Evolutionary conservation across 495 filamentous ascomycete genomes (phyloP).

Genomic region (Xanthoparmelia taractica): DNA sequence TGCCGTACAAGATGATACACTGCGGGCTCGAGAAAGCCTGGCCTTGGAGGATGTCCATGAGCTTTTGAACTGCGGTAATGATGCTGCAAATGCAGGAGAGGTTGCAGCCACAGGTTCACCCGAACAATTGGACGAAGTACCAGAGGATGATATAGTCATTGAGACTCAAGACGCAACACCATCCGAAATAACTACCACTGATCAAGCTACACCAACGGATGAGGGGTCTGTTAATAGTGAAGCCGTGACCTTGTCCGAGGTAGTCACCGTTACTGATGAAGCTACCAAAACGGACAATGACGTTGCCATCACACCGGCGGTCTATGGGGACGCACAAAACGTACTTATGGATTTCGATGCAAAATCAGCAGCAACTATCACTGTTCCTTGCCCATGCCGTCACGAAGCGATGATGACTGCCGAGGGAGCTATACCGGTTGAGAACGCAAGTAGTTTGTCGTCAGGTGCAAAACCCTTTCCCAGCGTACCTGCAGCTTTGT

Average conservation of each 20-base stretch:
- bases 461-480: neutral
- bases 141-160: neutral
- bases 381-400: neutral
- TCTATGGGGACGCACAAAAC: neutral
- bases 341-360: neutral
- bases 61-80: neutral
- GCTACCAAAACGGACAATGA: neutral
- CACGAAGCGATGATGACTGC: neutral
- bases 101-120: neutral
- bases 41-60: slow-evolving; percentile 8
- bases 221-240: neutral
- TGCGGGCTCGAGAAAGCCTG: slow-evolving; percentile 9
- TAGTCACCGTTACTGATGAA: neutral
- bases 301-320: neutral
- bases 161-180: neutral
- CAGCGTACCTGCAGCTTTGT: neutral
- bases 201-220: neutral
- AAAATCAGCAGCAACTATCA: neutral
- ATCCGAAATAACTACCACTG: neutral
- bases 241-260: neutral
- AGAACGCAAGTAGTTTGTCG: neutral
- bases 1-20: slow-evolving; percentile 4
- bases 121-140: neutral
- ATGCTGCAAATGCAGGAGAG: neutral
- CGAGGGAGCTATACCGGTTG: neutral